Base-by-base conservation (phyloP, 2,329 filamentous ascomycete genomes). In the Alternaria hordeiaustralica region DNA sequence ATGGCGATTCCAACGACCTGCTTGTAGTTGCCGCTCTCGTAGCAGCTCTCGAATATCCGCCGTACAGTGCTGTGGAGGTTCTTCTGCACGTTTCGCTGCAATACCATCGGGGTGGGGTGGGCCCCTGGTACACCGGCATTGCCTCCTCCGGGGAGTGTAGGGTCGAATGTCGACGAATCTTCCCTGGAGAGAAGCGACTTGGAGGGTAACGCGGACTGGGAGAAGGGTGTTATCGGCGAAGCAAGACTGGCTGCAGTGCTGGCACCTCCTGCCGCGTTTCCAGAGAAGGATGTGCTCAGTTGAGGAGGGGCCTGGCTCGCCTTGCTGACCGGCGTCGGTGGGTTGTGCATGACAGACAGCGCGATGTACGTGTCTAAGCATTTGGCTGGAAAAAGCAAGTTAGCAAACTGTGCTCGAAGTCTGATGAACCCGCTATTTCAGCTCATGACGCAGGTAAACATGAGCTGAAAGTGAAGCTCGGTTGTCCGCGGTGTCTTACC, bases 311-410 rank as follows among this genome's bases (percentile, higher is more conserved):
- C 79, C 65, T 86, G 82, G 65, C 79, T 84, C 60, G 81, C 82
- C 63, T 80, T 84, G 64, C 82, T 84, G 36, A 84, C 79, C 41
- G 82, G 81, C 57, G 83, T 74, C 68, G 87, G 78, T 65, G 85
- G 82, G 83, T 85, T 85, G 79, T 85, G 84, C 78, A 87, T 83
- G 63, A 88, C 88, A 55, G 89, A 91, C 56, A 94, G 87, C 63
- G 93, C 90, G 76, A 99, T 97, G 84, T 97, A 99, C 70, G 96
- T 96, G 82, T 99, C 96, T 76, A 99, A 89, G 78, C 96, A 99
- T 87, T 96, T 97, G 64, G 95, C 88, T 88, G 64, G 25, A 64
- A 60, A 51, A 59, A 58, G 60, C 57, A 61, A 59, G 63, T 73
- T 60, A 70, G 70, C 68, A 55, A 47, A 15, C 36, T 43, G n/a